Evolutionary conservation across 2,329 filamentous ascomycete species (phyloP), one percentile per base, ranked within the genome.

Genomic region (Pezicula radicicola): DNA sequence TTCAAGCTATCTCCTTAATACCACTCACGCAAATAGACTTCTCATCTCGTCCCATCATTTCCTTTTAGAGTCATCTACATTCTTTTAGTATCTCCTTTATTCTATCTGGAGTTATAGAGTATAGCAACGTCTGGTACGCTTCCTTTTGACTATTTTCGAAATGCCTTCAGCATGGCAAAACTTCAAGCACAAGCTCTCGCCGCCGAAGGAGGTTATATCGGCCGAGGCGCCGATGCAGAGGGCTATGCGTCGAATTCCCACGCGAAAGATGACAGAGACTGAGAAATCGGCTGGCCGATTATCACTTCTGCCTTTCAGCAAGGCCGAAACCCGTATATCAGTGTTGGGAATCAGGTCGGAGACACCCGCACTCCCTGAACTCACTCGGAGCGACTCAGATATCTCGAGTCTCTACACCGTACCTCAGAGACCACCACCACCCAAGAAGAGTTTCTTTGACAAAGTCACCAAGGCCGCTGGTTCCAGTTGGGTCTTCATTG

Each of bases 401-500:
- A 12, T 21, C 9, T 44, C 42, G 5, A 15, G 9, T 12, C 25
- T 45, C n/a, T 45, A 45, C 42, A 45, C 43, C 16, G 19, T 19
- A 49, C 42, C n/a, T 49, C 40, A 30, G 44, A 53, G 28, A 19
- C 43, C 27, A 52, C 51, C 19, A 45, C 50, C 3, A 36, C 25
- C 6, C n/a, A 53, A 57, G 48, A 47, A 47, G 19, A 58, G 56
- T 49, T 13, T 51, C n/a, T 58, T 69, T 7, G 66, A 69, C 49
- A 55, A 43, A 18, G 50, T 64, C 10, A 66, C 66, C 12, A 52
- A 54, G 13, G 42, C 57, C 5, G 60, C 65, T 15, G 66, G 66
- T 2, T 68, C 66, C 1, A 56, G 54, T 21, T 53, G 46, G 9
- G 52, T 63, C 9, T 66, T 68, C 39, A 55, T 63, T 7, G 50